These are phyloP conservation scores for Leishmania arabica DNA, from an alignment of 208 protist genomes.

Conservation along the genomic window DNA sequence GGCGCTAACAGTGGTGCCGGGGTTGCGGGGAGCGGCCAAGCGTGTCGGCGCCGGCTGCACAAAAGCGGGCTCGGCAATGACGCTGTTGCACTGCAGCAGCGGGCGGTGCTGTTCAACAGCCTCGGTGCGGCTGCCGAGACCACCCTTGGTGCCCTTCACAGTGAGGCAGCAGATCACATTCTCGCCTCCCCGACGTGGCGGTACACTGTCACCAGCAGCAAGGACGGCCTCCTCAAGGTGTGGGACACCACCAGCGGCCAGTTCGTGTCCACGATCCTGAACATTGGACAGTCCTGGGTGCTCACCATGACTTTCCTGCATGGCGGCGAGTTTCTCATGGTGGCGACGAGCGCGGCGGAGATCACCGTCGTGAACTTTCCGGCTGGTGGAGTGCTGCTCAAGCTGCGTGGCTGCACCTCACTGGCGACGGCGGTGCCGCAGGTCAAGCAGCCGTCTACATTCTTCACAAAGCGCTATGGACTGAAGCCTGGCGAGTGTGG, in stretches of 20 bases:
- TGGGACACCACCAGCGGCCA: constrained; percentile 64
- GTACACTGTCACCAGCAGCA: constrained; percentile 69
- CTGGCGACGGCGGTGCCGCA: constrained; percentile 49
- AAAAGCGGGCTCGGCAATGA: constrained; percentile 14
- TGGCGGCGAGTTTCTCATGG: constrained; percentile 73
- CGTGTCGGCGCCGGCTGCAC: constrained; percentile 8
- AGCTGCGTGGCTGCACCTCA: constrained; percentile 76
- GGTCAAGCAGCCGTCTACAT: constrained; percentile 61
- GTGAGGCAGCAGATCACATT: constrained; percentile 64
- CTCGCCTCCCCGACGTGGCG: constrained; percentile 41
- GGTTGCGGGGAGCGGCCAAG: constrained; percentile 10
- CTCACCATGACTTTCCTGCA: constrained; percentile 73
- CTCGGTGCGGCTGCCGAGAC: constrained; percentile 41
- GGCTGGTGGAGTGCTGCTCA: constrained; percentile 60
- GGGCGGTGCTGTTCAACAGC: constrained; percentile 18
- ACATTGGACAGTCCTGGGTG: constrained; percentile 74
- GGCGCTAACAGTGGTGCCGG: constrained; percentile 11
- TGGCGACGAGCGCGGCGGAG: constrained; percentile 79
- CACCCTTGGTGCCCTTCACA: constrained; percentile 58
- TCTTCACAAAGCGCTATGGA: constrained; percentile 65
- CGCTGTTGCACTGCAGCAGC: constrained; percentile 21
- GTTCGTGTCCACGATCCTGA: constrained; percentile 69
- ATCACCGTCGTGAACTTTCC: constrained; percentile 84
- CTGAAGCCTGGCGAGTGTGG: constrained; percentile 80
- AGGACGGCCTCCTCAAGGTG: constrained; percentile 81